These are phyloP conservation scores for Crepidotus sp. DNA, from an alignment of 1,284 basidiomycete species.

Conservation along the genomic window DNA sequence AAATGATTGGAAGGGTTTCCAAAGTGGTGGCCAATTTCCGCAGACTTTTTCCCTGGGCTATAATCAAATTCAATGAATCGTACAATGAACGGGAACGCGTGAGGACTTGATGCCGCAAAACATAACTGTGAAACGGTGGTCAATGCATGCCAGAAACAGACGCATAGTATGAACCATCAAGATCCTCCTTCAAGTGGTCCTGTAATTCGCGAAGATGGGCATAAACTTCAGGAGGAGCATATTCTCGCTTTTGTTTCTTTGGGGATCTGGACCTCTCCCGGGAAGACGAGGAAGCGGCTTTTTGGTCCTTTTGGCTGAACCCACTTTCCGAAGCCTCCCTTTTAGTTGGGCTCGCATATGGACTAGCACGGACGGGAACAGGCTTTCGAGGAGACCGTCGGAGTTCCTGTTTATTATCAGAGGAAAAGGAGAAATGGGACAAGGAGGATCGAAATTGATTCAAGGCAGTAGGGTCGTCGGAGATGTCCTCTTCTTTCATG, in stretches of 20 bases:
- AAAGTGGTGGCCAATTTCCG: slow-evolving; percentile 61
- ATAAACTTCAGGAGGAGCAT: slow-evolving; percentile 39
- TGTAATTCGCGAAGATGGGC: slow-evolving; percentile 34
- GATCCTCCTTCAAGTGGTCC: slow-evolving; percentile 33
- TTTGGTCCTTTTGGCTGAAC: background rate
- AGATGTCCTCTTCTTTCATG: slow-evolving; percentile 9
- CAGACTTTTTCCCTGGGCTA: slow-evolving; percentile 54
- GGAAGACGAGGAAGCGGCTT: background rate
- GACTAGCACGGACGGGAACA: background rate
- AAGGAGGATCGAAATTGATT: slow-evolving; percentile 8
- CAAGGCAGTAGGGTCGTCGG: background rate
- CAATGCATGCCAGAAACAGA: background rate
- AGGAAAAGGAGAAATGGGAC: slow-evolving; percentile 12
- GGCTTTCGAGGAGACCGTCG: slow-evolving; percentile 13
- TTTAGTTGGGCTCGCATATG: background rate
- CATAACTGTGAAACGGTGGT: slow-evolving; percentile 33
- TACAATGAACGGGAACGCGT: background rate
- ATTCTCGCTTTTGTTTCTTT: slow-evolving; percentile 31
- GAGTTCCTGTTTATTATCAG: slow-evolving; percentile 1
- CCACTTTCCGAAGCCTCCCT: background rate
- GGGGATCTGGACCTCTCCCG: slow-evolving; percentile 4
- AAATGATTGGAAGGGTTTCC: slow-evolving; percentile 65
- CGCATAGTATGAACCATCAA: slow-evolving; percentile 33
- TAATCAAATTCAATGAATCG: background rate
- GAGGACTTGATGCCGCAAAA: slow-evolving; percentile 63